Evolutionary conservation across 768 basidiomycete genomes (phyloP), one percentile per base, ranked within the genome.

Genomic region (Pleurotus salmoneostramineus): DNA sequence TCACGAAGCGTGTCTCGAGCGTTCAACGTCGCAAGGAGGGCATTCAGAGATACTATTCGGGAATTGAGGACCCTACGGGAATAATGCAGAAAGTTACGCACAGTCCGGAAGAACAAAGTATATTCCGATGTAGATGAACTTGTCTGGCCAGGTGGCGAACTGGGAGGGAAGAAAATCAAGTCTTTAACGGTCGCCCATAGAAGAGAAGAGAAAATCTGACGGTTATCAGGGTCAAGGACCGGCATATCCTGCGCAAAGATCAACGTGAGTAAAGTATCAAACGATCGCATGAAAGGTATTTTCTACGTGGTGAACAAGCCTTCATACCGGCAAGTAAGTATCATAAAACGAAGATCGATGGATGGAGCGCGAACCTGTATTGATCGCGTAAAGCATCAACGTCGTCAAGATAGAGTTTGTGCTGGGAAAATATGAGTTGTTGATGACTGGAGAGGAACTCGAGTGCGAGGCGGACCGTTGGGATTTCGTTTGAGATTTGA

Each of bases 331-430:
- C n/a, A 42, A 42, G 7, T 7, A 46, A 21, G 14, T 46, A 14
- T 46, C 6, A 46, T 46, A 14, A 46, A 15, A 5, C 45, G 14
- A 6, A 46, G n/a, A n/a, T n/a, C n/a, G n/a, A n/a, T n/a, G n/a
- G n/a, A n/a, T 46, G 11, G 21, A 6, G 45, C 45, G 45, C 14
- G 17, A 46, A 46, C 45, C 74, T 0, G 80, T 81, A 60, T 80
- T 81, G 52, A 83, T 72, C 12, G 75, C 70, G 56, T 80, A 82
- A 51, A 77, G 48, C 58, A 82, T 75, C 27, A 83, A 64, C n/a
- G 71, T 64, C 11, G 70, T 75, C 5, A 81, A 61, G 2, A 82
- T 55, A 0, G 75, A 72, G 48, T 83, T 73, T 15, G 80, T 80
- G 6, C 45, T 46, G 40, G n/a, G n/a, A 42, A 40, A 6, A 6